A percentile compares a stretch with the other conserved stretches of the same genome.
Evolutionary conservation across 2,329 filamentous ascomycete genomes (phyloP).

Genomic region (Colletotrichum eremochloae): DNA sequence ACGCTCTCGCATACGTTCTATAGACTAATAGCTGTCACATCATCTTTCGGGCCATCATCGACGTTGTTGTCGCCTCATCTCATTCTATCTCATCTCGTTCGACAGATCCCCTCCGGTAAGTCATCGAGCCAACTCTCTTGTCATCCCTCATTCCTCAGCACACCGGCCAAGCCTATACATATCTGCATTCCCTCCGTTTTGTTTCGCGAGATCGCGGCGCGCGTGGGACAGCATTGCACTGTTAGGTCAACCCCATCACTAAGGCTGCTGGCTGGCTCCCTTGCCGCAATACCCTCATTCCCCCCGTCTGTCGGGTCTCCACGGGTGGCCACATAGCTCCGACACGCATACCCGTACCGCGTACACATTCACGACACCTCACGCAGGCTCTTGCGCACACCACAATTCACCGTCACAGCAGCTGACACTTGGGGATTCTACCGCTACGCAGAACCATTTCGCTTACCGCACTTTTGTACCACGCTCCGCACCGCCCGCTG

Average conservation of each 20-base stretch:
- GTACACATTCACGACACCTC: constrained; percentile 15
- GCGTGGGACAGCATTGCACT: constrained; percentile 15
- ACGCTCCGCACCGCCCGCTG: constrained; percentile 35
- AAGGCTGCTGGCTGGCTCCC: constrained; percentile 34
- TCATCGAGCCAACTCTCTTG: constrained; percentile 28
- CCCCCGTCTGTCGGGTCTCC: constrained; percentile 24
- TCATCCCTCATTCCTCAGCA: constrained; percentile 37
- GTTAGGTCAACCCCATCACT: constrained; percentile 16
- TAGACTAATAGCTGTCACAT: constrained; percentile 39
- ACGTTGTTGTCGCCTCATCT: constrained; percentile 17
- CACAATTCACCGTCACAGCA: constrained; percentile 9
- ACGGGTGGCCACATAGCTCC: constrained; percentile 33
- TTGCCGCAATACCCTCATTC: constrained; percentile 33
- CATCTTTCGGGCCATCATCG: constrained; percentile 1
- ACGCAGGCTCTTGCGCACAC: constrained; percentile 6
- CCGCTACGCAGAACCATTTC: constrained; percentile 30
- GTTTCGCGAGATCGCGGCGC: constrained; percentile 27
- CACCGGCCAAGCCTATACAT: constrained; percentile 28
- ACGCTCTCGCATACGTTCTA: constrained; percentile 31
- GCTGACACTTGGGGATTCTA: constrained; percentile 25
- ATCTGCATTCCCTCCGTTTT: constrained; percentile 15
- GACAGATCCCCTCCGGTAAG: constrained; percentile 33
- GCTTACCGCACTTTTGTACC: constrained; percentile 24
- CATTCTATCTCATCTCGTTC: constrained; percentile 14
- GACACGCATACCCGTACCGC: constrained; percentile 17